phyloP scores from a whole-genome alignment of 139 green algal species.

The Chlamydomonas applanata region DNA sequence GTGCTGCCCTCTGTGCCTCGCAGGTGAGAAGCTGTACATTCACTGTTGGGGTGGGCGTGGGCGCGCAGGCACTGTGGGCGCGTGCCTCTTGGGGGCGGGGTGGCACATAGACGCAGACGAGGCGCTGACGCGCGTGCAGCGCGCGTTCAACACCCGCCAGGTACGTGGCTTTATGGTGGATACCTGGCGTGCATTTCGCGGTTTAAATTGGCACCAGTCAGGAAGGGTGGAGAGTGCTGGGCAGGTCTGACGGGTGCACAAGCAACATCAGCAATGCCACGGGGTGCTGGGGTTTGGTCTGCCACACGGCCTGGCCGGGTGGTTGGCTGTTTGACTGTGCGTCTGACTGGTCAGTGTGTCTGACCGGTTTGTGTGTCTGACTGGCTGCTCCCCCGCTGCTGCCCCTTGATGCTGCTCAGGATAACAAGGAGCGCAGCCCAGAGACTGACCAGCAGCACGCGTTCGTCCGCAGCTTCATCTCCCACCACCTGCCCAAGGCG shows the following conservation, averaged over 20 bases:
- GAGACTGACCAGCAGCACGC: constrained; percentile 70
- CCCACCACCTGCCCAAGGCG: no score
- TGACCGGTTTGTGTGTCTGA: not conserved
- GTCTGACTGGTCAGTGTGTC: not conserved
- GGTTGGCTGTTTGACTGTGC: not conserved
- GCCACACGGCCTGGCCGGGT: not conserved
- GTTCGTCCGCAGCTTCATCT: constrained; percentile 40
- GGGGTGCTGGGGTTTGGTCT: not conserved
- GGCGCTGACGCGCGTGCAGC: constrained; percentile 68
- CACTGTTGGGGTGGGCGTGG: constrained; percentile 89
- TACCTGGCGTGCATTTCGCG: no score
- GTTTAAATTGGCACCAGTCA: no score
- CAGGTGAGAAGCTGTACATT: constrained; percentile 69
- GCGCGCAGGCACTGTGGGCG: constrained; percentile 70
- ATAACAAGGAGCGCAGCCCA: constrained; percentile 46
- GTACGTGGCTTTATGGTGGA: not conserved
- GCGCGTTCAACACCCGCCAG: constrained; percentile 62
- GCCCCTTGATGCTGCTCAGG: constrained; percentile 11
- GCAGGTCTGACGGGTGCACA: not conserved
- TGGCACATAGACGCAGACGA: constrained; percentile 60
- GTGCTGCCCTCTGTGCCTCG: not conserved
- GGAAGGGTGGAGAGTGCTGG: no score
- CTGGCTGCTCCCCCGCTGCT: not conserved
- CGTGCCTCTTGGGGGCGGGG: constrained; percentile 60
- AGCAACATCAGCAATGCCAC: not conserved